phyloP scores from a whole-genome alignment of 2,329 filamentous ascomycete genomes.

The Septoria linicola region DNA sequence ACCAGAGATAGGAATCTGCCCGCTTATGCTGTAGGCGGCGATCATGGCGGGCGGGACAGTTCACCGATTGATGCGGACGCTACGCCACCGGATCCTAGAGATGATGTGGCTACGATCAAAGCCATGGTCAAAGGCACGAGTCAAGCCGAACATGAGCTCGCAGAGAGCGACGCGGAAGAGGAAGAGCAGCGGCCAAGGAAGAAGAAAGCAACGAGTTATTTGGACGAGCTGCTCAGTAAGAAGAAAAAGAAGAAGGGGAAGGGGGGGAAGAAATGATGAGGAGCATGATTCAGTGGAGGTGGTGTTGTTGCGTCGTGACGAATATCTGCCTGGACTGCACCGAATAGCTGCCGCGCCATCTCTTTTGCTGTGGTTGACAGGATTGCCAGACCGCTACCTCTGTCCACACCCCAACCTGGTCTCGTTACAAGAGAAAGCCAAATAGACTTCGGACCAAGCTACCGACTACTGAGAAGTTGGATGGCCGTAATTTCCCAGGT shows the following conservation, averaged over 20 bases:
- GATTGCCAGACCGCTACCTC: no score
- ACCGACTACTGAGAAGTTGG: slow-evolving; percentile 2
- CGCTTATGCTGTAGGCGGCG: slow-evolving; percentile 12
- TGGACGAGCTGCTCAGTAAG: slow-evolving; percentile 58
- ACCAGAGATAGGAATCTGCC: slow-evolving; percentile 16
- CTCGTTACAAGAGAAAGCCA: no score
- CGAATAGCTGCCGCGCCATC: no score
- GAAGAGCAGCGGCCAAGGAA: slow-evolving; percentile 17
- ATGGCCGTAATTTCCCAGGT: slow-evolving; percentile 2
- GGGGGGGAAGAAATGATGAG: no score
- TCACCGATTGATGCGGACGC: slow-evolving; percentile 16
- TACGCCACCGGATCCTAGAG: slow-evolving; percentile 17
- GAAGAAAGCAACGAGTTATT: slow-evolving; percentile 40
- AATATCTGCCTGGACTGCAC: no score
- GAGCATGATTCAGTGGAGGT: no score
- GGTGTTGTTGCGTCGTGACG: no score
- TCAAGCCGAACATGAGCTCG: slow-evolving; percentile 2
- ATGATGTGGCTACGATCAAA: slow-evolving; percentile 16
- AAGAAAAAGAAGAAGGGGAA: slow-evolving; percentile 36
- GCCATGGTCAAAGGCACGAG: slow-evolving; percentile 9
- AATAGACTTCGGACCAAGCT: no score
- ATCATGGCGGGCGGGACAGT: background rate
- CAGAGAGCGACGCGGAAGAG: slow-evolving; percentile 13
- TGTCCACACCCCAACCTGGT: no score
- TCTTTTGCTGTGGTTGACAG: background rate